phyloP scores from a whole-genome alignment of 768 basidiomycete genomes.

The Lactarius evosmus region DNA sequence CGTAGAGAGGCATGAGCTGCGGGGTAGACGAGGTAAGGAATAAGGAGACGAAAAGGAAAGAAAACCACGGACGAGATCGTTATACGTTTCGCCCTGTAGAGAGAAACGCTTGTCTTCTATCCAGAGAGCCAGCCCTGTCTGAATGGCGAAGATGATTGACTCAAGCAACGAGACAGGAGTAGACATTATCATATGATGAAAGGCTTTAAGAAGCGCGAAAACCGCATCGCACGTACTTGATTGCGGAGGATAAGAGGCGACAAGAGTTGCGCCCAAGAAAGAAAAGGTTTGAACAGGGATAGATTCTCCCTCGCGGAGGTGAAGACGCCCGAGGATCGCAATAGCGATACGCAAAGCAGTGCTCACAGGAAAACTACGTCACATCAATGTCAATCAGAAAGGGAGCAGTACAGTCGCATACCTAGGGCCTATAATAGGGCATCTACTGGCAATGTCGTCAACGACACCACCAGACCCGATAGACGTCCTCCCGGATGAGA shows the following conservation, averaged over 20 bases:
- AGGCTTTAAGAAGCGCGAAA: neutral
- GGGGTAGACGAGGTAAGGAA: neutral
- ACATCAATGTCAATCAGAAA: neutral
- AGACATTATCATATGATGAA: constrained; percentile 6
- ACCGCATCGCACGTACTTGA: neutral
- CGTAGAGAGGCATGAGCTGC: constrained; percentile 19
- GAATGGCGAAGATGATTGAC: neutral
- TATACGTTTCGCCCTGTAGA: constrained; percentile 9
- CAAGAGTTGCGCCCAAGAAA: constrained; percentile 5
- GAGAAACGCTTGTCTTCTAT: constrained; percentile 15
- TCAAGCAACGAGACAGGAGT: constrained; percentile 5
- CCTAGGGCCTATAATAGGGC: constrained; percentile 9
- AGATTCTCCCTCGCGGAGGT: constrained; percentile 2
- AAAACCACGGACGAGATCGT: constrained; percentile 13
- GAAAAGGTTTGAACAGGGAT: neutral
- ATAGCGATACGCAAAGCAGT: constrained; percentile 13
- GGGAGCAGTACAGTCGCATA: neutral
- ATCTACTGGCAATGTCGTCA: constrained; percentile 12
- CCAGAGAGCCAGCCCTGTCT: constrained; percentile 17
- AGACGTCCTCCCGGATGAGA: neutral
- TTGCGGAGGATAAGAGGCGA: constrained; percentile 15
- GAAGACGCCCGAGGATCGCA: constrained; percentile 10
- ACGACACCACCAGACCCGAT: neutral
- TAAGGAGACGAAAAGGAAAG: neutral
- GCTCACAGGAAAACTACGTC: constrained; percentile 11